These are phyloP conservation scores for Xylariaceae sp. DNA, from an alignment of 2,329 filamentous ascomycete species.

Conservation along the genomic window DNA sequence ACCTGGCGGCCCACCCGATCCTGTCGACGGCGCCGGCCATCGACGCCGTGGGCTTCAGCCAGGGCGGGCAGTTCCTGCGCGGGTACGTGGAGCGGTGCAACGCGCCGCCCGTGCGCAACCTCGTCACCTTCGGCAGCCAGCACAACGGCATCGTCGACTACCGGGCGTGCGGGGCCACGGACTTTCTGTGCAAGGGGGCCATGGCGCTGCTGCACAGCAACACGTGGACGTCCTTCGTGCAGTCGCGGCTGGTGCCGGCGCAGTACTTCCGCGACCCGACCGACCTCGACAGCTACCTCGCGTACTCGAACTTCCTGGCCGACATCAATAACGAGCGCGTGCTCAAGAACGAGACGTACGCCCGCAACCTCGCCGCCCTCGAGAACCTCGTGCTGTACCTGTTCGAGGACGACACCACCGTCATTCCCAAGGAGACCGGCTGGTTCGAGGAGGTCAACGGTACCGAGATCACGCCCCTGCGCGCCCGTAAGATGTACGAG, in stretches of 20 bases:
- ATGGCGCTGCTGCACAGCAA: conserved; percentile 79
- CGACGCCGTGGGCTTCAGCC: conserved; percentile 92
- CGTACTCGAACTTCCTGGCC: conserved; percentile 84
- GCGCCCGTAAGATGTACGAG: conserved; percentile 74
- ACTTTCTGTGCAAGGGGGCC: conserved; percentile 82
- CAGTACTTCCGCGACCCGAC: conserved; percentile 86
- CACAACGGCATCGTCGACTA: conserved; percentile 93
- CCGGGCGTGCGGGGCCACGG: conserved; percentile 70
- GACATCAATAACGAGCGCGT: conserved; percentile 93
- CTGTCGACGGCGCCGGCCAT: conserved; percentile 81
- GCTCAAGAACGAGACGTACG: conserved; percentile 76
- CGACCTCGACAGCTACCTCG: conserved; percentile 75
- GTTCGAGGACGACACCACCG: conserved; percentile 84
- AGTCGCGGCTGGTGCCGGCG: conserved; percentile 82
- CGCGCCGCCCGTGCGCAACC: conserved; percentile 71
- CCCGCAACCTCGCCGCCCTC: conserved; percentile 69
- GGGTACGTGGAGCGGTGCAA: conserved; percentile 91
- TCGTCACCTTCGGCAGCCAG: conserved; percentile 89
- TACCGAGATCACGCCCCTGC: conserved; percentile 70
- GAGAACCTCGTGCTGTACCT: conserved; percentile 87
- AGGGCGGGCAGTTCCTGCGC: conserved; percentile 95
- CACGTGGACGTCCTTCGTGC: conserved; percentile 80
- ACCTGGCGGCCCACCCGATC: conserved; percentile 76
- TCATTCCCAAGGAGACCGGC: conserved; percentile 85
- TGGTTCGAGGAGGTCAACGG: conserved; percentile 90